Percentiles rank a stretch among this genome's conserved stretches.
Evolutionary conservation across 2,329 filamentous ascomycete genomes (phyloP).

Genomic region (Clonostachys rhizophaga): DNA sequence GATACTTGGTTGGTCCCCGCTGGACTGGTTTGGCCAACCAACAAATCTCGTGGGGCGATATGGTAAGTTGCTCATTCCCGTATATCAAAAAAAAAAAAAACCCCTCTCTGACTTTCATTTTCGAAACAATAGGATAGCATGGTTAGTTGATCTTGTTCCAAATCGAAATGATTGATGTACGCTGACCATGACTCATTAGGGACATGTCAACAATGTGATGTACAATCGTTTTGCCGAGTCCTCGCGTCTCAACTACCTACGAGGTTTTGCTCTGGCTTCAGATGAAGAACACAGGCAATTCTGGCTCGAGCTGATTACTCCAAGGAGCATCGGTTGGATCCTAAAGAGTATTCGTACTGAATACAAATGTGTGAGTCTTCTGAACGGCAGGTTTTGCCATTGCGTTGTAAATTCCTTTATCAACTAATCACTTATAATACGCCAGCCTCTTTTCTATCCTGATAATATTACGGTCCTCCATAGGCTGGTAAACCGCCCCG

Average conservation of each 20-base stretch:
- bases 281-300: constrained; percentile 55
- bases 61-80: not conserved
- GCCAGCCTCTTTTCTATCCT: constrained; percentile 75
- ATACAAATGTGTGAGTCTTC: constrained; percentile 73
- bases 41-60: not conserved
- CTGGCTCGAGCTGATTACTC: constrained; percentile 68
- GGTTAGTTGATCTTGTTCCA: not conserved
- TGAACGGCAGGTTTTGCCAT: not conserved
- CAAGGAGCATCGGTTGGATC: constrained; percentile 66
- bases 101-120: not conserved
- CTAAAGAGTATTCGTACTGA: constrained; percentile 75
- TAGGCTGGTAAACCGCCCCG: constrained; percentile 48
- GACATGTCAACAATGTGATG: constrained; percentile 80
- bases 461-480: constrained; percentile 82
- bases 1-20: constrained; percentile 38
- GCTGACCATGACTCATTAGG: constrained; percentile 6
- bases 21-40: not conserved
- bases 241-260: constrained; percentile 72
- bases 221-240: constrained; percentile 84
- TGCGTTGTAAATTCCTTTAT: too few relatives aligned
- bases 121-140: not conserved
- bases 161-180: not conserved
- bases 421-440: not conserved
- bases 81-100: not conserved
- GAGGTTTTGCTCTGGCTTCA: constrained; percentile 60